phyloP scores from a whole-genome alignment of 2,329 filamentous ascomycete species.

The Apiospora hydei region DNA sequence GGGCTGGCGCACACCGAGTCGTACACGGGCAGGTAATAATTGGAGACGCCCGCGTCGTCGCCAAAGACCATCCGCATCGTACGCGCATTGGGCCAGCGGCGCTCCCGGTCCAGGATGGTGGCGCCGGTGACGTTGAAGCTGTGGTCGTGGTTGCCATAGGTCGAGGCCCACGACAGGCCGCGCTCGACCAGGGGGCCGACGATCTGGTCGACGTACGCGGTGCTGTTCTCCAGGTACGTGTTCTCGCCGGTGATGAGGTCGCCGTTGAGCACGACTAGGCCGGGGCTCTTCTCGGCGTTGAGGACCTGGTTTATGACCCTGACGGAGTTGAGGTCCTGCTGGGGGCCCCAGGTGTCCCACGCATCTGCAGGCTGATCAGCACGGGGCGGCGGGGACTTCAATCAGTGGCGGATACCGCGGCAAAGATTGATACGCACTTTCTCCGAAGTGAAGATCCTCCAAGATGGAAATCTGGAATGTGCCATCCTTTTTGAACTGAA shows the following conservation, averaged over 20 bases:
- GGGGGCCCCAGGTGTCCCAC: conserved; percentile 53
- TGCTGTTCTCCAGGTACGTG: conserved; percentile 61
- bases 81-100: conserved; percentile 46
- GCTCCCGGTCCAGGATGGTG: conserved; percentile 52
- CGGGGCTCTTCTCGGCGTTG: conserved; percentile 60
- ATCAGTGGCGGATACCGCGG: no score
- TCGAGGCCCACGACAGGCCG: conserved; percentile 67
- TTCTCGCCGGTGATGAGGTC: conserved; percentile 76
- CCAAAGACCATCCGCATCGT: conserved; percentile 50
- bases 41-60: conserved; percentile 49
- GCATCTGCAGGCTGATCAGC: conserved; percentile 44
- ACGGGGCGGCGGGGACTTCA: background rate
- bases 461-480: conserved; percentile 67
- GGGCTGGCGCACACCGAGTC: conserved; percentile 41
- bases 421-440: conserved; percentile 60
- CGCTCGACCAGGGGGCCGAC: conserved; percentile 64
- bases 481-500: conserved; percentile 50
- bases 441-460: conserved; percentile 75
- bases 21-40: conserved; percentile 57
- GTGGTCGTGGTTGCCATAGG: conserved; percentile 76
- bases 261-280: conserved; percentile 73
- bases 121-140: conserved; percentile 62
- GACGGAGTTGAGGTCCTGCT: conserved; percentile 64
- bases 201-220: conserved; percentile 64
- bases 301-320: conserved; percentile 66